Evolutionary conservation across 2,329 filamentous ascomycete genomes (phyloP), one percentile per base, ranked within the genome.

Genomic region (Aspergillus candidus): DNA sequence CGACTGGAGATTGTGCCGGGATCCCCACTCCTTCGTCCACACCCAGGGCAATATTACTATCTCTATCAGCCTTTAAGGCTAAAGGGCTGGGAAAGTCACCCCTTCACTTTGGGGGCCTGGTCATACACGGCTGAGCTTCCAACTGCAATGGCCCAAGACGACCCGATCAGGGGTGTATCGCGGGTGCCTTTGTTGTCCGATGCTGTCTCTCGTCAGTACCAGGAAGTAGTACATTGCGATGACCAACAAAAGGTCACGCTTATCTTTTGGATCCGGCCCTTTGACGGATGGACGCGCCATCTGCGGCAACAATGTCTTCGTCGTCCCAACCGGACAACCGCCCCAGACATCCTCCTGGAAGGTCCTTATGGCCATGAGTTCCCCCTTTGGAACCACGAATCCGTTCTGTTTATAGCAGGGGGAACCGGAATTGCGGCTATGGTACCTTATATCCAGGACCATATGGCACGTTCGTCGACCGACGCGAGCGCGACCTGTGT

Each of bases 11-110:
- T 76, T 1, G 61, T 62, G 1, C 65, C 65, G 2, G 62, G 57
- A 1, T 62, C 66, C 1, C 54, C 44, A 8, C 49, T 56, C 0
- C 48, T 71, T 5, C 55, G 54, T 8, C 65, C 71, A 1, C 57
- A 56, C 2, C 69, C 74, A 3, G 75, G 74, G 10, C 65, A 70
- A 8, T 75, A 75, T 51, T 78, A 75, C 50, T 76, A 72, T 46
- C 55, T 78, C 8, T 75, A 77, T 43, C 65, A 70, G 38, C 69
- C 72, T 0, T 58, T 70, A 4, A 62, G 65, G 13, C 58, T 71
- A 11, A 62, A 63, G 7, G 65, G 72, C 3, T 77, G 71, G 61
- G 70, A 77, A 43, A 77, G 67, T 42, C 75, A 78, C 48, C 75
- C 75, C 0, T 77, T 78, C 52, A 73, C 70, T 0, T 51, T 74